phyloP scores from a whole-genome alignment of 768 basidiomycete species.

The Kwoniella dejecticola region DNA sequence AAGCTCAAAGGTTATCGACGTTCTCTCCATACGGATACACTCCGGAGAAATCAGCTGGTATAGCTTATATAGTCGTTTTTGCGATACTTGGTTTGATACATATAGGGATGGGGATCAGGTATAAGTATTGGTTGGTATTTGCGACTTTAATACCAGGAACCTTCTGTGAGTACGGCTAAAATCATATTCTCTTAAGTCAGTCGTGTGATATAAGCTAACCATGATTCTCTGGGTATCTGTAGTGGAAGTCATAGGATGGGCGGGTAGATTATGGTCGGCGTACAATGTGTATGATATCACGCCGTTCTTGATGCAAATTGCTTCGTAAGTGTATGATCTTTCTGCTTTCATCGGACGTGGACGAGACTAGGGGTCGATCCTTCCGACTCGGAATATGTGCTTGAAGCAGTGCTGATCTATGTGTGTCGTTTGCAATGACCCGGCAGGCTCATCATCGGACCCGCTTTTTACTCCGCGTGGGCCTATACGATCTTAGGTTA shows the following conservation, averaged over 20 bases:
- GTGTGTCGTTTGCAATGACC: no score
- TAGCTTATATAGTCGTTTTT: conserved; percentile 50
- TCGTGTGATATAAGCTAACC: no score
- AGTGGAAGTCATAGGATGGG: conserved; percentile 51
- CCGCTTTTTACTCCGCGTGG: conserved; percentile 54
- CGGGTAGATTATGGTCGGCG: conserved; percentile 45
- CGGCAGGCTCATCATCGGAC: conserved; percentile 53
- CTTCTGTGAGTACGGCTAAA: conserved; percentile 16
- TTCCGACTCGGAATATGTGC: no score
- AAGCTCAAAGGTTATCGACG: not conserved
- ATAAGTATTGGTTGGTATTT: conserved; percentile 44
- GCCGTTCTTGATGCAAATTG: conserved; percentile 45
- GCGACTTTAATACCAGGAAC: conserved; percentile 38
- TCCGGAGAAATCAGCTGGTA: conserved; percentile 37
- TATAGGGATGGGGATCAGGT: conserved; percentile 29
- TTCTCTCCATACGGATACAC: conserved; percentile 40
- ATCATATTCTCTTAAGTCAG: not conserved
- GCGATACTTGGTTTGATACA: conserved; percentile 38
- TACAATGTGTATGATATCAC: conserved; percentile 29
- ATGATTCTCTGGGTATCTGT: not conserved
- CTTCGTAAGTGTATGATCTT: conserved; percentile 26
- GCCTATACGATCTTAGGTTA: conserved; percentile 51
- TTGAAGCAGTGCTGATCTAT: no score
- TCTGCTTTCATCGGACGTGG: no score
- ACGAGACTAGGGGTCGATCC: no score